Conservation (phyloP, 1,284 basidiomycete genomes). For the Ganoderma multipileum region DNA sequence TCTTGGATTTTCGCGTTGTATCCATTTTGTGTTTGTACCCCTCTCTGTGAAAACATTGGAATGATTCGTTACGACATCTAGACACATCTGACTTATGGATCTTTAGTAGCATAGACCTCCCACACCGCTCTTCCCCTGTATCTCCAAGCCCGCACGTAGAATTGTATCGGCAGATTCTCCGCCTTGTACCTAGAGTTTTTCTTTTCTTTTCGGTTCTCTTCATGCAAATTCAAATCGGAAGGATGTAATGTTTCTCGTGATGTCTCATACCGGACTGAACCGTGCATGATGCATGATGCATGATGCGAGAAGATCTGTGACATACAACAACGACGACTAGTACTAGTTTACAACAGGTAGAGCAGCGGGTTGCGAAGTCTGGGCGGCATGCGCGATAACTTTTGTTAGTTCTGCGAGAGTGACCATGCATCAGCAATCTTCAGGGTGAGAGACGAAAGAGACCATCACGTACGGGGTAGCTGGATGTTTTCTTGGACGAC, state of each 20-base stretch:
- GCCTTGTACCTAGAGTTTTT: not conserved
- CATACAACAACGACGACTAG: conserved; percentile 23
- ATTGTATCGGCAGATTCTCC: not conserved
- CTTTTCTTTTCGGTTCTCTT: not conserved
- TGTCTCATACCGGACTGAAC: not conserved
- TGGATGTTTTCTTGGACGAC: conserved; percentile 92
- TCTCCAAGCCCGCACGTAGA: not conserved
- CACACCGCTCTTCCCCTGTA: not conserved
- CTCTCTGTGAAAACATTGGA: not conserved
- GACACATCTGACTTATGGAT: not conserved
- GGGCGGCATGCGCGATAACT: conserved; percentile 77
- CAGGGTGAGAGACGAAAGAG: no score
- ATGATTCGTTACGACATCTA: conserved; percentile 4
- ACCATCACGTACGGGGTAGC: conserved; percentile 76
- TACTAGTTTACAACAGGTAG: conserved; percentile 30
- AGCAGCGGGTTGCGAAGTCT: conserved; percentile 34
- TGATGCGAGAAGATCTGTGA: conserved; percentile 9
- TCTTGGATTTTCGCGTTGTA: not conserved
- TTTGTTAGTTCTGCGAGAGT: conserved; percentile 76
- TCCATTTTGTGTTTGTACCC: not conserved
- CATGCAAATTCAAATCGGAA: not conserved
- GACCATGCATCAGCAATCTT: not conserved
- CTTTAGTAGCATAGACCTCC: not conserved
- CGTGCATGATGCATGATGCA: not conserved
- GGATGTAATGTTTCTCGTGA: not conserved